A percentile compares a stretch with the other conserved stretches of the same genome.
These are phyloP conservation scores for Cryoendolithus antarcticus DNA, from an alignment of 2,329 filamentous ascomycete species.

Conservation along the genomic window DNA sequence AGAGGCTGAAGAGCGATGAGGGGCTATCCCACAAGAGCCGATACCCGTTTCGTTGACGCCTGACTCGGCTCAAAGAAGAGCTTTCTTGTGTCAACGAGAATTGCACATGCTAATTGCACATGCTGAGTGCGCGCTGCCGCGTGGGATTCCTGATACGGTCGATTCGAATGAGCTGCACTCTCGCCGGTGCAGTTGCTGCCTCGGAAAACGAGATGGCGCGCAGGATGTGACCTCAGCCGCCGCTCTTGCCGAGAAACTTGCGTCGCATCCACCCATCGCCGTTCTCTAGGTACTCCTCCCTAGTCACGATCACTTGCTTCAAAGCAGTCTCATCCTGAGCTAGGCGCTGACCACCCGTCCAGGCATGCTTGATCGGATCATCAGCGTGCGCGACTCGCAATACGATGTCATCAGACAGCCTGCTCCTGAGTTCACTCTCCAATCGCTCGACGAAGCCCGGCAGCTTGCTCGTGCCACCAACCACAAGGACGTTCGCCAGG, in stretches of 20 bases:
- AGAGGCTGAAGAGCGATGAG: no score
- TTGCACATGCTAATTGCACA: no score
- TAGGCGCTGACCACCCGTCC: conserved; percentile 71
- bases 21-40: no score
- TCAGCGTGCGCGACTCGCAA: conserved; percentile 59
- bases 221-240: conserved; percentile 9
- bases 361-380: conserved; percentile 69
- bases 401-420: conserved; percentile 53
- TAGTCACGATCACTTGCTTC: conserved; percentile 61
- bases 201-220: no score
- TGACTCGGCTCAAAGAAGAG: no score
- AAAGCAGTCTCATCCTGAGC: conserved; percentile 55
- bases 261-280: conserved; percentile 38
- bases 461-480: conserved; percentile 73
- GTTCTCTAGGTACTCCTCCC: conserved; percentile 80
- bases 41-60: no score
- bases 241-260: conserved; percentile 21
- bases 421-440: conserved; percentile 20
- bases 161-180: no score
- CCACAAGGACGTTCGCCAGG: conserved; percentile 74
- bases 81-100: no score
- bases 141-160: no score
- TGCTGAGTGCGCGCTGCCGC: no score
- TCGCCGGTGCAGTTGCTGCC: no score
- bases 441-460: conserved; percentile 72